A percentile compares a stretch with the other conserved stretches of the same genome.
phyloP scores from a whole-genome alignment of 2,329 filamentous ascomycete genomes.

The Colletotrichum sp. region DNA sequence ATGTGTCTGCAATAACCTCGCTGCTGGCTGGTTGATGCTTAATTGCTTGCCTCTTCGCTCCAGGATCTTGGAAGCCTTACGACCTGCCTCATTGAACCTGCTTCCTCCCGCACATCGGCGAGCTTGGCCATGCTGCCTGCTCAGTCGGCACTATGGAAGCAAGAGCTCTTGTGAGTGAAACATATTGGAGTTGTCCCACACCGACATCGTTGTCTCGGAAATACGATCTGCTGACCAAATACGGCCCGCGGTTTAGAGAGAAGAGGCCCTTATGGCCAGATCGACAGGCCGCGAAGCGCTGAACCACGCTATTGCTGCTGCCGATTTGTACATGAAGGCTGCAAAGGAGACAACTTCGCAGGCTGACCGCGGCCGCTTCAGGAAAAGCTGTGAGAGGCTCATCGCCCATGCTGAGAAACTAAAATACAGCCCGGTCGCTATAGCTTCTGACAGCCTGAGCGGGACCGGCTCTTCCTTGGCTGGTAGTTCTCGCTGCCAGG shows the following conservation, averaged over 20 bases:
- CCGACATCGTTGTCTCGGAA: neutral
- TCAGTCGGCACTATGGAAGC: constrained; percentile 10
- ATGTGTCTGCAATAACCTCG: neutral
- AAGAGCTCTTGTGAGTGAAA: constrained; percentile 12
- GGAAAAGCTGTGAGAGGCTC: constrained; percentile 71
- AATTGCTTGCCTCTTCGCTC: neutral
- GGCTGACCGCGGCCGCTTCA: constrained; percentile 70
- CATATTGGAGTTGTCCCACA: neutral
- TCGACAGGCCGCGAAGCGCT: constrained; percentile 64
- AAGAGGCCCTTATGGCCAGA: constrained; percentile 40
- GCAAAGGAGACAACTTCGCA: constrained; percentile 63
- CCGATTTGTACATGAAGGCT: constrained; percentile 83
- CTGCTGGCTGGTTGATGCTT: neutral
- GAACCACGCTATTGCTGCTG: constrained; percentile 75
- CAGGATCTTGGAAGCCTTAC: neutral
- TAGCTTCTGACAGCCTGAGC: constrained; percentile 28
- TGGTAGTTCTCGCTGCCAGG: constrained; percentile 32
- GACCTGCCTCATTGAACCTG: neutral
- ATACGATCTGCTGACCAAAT: neutral
- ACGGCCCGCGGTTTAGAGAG: constrained; percentile 30
- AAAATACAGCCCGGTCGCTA: constrained; percentile 50
- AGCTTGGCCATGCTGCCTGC: neutral
- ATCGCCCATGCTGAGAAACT: constrained; percentile 77
- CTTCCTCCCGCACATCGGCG: neutral
- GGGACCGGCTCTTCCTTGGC: neutral